Evolutionary conservation across 2,329 filamentous ascomycete genomes (phyloP).

Genomic region (Alternaria sp.): DNA sequence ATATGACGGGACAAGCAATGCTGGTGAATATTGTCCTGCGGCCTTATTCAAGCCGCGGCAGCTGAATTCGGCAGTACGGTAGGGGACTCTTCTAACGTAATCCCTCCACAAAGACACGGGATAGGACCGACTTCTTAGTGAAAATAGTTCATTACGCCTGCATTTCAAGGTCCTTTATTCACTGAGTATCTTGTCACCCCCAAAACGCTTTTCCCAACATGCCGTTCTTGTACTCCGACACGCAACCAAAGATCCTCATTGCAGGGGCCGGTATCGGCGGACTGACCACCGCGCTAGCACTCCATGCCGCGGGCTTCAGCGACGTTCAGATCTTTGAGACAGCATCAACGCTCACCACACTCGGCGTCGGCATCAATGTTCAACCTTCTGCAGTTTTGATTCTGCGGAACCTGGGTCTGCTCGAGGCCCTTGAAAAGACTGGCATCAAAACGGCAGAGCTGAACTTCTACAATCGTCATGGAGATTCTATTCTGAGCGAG

Average conservation of each 20-base stretch:
- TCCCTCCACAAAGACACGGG: neutral
- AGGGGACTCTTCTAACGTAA: neutral
- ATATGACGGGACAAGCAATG: neutral
- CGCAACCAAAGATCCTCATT: conserved; percentile 36
- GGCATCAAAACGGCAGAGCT: conserved; percentile 53
- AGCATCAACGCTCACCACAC: conserved; percentile 49
- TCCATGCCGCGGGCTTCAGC: conserved; percentile 71
- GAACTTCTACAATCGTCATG: conserved; percentile 55
- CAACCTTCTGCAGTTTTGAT: conserved; percentile 56
- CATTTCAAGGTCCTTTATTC: neutral
- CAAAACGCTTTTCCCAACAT: neutral
- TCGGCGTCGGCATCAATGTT: conserved; percentile 57
- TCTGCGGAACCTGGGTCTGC: conserved; percentile 52
- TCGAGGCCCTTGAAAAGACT: conserved; percentile 49
- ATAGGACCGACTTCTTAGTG: neutral
- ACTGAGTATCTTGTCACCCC: neutral
- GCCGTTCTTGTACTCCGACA: conserved; percentile 27
- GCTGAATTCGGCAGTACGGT: conserved; percentile 7
- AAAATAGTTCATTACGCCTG: neutral
- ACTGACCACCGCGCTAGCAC: conserved; percentile 70
- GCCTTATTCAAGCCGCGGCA: conserved; percentile 7
- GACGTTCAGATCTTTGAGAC: conserved; percentile 55
- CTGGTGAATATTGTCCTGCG: neutral
- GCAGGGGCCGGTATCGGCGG: conserved; percentile 73
- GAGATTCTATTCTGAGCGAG: conserved; percentile 53